phyloP scores from a whole-genome alignment of 495 filamentous ascomycete genomes.

The Penicillium odoratum region DNA sequence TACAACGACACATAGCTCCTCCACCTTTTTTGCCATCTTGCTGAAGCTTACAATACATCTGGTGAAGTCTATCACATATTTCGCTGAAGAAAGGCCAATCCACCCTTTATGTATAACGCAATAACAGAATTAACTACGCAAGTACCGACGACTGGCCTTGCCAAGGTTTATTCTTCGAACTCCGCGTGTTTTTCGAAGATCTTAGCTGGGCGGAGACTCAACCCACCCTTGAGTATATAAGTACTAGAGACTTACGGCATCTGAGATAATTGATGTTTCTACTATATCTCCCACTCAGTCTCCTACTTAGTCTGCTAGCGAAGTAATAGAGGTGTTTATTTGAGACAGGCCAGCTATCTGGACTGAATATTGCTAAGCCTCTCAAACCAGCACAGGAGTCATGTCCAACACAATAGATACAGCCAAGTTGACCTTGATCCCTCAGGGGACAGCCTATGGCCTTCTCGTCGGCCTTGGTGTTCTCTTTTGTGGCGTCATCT shows the following conservation, averaged over 20 bases:
- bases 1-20: not conserved
- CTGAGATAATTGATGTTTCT: too few species aligned
- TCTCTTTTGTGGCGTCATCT: conserved; percentile 43
- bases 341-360: not conserved
- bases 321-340: too few species aligned
- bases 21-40: not conserved
- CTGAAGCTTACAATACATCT: not conserved
- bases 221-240: not conserved
- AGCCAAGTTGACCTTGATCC: conserved; percentile 27
- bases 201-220: not conserved
- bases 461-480: conserved; percentile 44
- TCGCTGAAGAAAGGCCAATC: not conserved
- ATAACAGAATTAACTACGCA: conserved; percentile 33
- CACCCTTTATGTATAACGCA: conserved; percentile 26
- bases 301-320: too few species aligned
- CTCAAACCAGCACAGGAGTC: not conserved
- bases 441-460: conserved; percentile 47
- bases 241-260: not conserved
- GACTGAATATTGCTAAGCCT: not conserved
- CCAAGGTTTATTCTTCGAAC: not conserved
- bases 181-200: not conserved
- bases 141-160: conserved; percentile 7
- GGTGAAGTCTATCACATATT: not conserved
- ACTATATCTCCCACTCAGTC: too few species aligned
- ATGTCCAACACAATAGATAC: conserved; percentile 57